Conservation (phyloP, 805 yeast species). For the Yarrowia sp. region DNA sequence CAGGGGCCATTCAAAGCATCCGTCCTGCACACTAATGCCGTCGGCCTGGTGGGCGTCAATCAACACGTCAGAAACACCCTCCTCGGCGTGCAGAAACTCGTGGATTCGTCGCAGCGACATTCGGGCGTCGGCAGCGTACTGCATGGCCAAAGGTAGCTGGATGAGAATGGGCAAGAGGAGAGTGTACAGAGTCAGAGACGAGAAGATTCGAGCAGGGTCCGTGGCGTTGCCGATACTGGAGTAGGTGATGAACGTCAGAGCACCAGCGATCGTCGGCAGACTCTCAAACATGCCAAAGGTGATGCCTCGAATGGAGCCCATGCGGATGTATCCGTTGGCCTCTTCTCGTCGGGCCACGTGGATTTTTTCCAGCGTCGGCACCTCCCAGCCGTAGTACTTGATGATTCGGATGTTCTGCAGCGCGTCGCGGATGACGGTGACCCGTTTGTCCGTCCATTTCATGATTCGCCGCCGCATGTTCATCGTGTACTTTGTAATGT, state of each 20-base stretch:
- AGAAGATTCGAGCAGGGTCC: conserved; percentile 68
- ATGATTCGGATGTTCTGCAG: conserved; percentile 78
- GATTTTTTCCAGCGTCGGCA: conserved; percentile 65
- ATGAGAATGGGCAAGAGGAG: conserved; percentile 70
- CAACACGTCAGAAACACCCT: conserved; percentile 42
- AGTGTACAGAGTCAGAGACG: conserved; percentile 73
- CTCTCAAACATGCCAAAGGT: conserved; percentile 69
- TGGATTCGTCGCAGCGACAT: conserved; percentile 87
- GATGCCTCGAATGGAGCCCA: conserved; percentile 69
- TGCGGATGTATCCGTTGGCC: conserved; percentile 62
- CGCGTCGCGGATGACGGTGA: conserved; percentile 79
- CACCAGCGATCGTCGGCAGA: conserved; percentile 72
- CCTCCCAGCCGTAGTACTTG: conserved; percentile 87
- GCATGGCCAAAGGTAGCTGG: conserved; percentile 72
- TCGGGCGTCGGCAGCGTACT: conserved; percentile 82
- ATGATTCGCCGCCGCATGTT: conserved; percentile 63
- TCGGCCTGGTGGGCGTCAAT: conserved; percentile 44
- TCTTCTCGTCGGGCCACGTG: conserved; percentile 62
- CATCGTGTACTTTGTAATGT: conserved; percentile 51
- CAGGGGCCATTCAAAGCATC: conserved; percentile 59
- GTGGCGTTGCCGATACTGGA: conserved; percentile 54
- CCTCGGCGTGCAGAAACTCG: conserved; percentile 66
- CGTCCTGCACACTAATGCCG: conserved; percentile 56
- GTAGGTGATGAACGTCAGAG: conserved; percentile 60
- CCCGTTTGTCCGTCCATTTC: conserved; percentile 66